Percentiles rank a stretch among this genome's conserved stretches.
These are phyloP conservation scores for Excoecaria cochinchinensis DNA, from an alignment of 345 rosid species.

Conservation along the genomic window DNA sequence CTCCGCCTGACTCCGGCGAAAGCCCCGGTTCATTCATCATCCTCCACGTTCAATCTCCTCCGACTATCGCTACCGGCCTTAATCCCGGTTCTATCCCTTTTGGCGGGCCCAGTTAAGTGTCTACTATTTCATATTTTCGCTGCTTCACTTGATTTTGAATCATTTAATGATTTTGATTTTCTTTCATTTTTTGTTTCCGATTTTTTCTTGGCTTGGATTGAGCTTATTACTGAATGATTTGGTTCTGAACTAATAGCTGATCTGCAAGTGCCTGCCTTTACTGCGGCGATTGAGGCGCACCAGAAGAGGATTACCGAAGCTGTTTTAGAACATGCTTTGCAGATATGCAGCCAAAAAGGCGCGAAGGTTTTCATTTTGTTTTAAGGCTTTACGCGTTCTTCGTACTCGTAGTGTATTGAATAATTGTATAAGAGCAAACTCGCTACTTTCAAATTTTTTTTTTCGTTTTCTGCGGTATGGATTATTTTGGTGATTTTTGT, in stretches of 20 bases:
- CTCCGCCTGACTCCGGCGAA: conserved; percentile 42
- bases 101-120: conserved; percentile 79
- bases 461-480: not conserved
- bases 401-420: not conserved
- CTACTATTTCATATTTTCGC: not conserved
- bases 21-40: conserved; percentile 48
- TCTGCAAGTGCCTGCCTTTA: conserved; percentile 82
- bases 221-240: conserved; percentile 2
- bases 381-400: not conserved
- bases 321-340: conserved; percentile 54
- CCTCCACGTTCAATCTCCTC: conserved; percentile 83
- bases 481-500: too few species aligned
- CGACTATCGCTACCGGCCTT: conserved; percentile 66
- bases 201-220: not conserved
- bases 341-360: conserved; percentile 55
- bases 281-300: conserved; percentile 82
- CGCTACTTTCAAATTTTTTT: not conserved
- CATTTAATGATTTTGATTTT: not conserved
- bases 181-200: not conserved
- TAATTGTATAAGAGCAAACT: not conserved
- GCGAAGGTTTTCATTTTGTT: conserved; percentile 26
- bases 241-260: conserved; percentile 35
- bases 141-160: not conserved
- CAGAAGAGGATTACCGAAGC: conserved; percentile 71
- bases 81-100: conserved; percentile 85